Percentiles rank a stretch among this genome's conserved stretches.
phyloP scores from a whole-genome alignment of 2,329 filamentous ascomycete genomes.

The Corniculantispora saksenae region DNA sequence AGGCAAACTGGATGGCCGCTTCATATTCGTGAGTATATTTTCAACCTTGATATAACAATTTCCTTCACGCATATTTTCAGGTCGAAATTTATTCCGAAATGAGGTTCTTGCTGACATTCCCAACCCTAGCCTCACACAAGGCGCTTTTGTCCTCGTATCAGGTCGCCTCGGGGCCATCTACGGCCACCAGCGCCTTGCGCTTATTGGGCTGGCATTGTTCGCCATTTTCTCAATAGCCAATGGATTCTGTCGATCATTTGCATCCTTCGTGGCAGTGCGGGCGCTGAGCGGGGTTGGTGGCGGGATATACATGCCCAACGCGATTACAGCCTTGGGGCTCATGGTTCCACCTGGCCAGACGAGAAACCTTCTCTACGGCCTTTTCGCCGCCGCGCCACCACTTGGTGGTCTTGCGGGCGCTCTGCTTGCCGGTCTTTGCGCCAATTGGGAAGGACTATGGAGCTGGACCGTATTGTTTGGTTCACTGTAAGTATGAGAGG shows the following conservation, averaged over 20 bases:
- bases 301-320: constrained; percentile 53
- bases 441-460: constrained; percentile 9
- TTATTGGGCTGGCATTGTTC: constrained; percentile 45
- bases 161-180: constrained; percentile 55
- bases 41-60: too few relatives aligned
- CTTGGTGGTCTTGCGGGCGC: constrained; percentile 46
- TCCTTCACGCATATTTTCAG: too few relatives aligned
- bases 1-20: constrained; percentile 42
- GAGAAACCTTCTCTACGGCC: constrained; percentile 46
- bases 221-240: constrained; percentile 44
- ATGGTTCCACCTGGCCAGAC: constrained; percentile 47
- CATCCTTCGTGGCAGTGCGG: constrained; percentile 44
- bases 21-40: constrained; percentile 35
- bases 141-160: constrained; percentile 53
- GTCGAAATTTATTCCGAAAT: too few relatives aligned
- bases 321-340: constrained; percentile 49
- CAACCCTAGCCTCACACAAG: constrained; percentile 46
- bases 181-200: constrained; percentile 50
- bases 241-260: constrained; percentile 44
- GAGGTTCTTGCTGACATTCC: not conserved
- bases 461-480: constrained; percentile 18
- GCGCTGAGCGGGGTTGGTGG: constrained; percentile 51
- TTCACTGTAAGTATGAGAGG: constrained; percentile 9
- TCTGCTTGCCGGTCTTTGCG: constrained; percentile 41
- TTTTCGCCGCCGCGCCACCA: constrained; percentile 50